Base-by-base conservation (phyloP, 2,329 filamentous ascomycete species). In the Trichoderma sp. region DNA sequence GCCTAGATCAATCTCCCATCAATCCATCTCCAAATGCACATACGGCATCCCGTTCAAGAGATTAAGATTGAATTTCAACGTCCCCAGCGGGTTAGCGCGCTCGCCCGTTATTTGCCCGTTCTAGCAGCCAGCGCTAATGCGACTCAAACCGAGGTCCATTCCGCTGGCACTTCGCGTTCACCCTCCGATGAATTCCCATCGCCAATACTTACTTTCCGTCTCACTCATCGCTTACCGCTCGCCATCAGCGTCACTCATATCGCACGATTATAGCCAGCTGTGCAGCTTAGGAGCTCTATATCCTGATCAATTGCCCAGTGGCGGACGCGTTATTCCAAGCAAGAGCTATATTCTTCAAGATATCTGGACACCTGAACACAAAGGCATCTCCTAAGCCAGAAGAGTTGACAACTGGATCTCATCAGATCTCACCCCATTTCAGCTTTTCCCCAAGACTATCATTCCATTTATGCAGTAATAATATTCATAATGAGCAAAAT, bases 401-500 rank as follows among this genome's bases (percentile, higher is more conserved):
- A 24, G 40, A 5, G 40, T 43, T n/a, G 19, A 8, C 40, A 3
- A 10, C 40, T 16, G n/a, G 16, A 43, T 10, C 40, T 19, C 59
- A 19, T 8, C 40, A 11, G 27, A 40, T 19, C 16, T 8, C 24
- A 19, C 27, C 27, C 19, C n/a, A 58, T 8, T 43, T n/a, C 40
- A 43, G 8, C 19, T n/a, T 43, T 11, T 43, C 57, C 14, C 40
- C n/a, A 49, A 33, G 16, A 27, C 24, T n/a, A 40, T 21, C 33
- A n/a, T 33, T 8, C 11, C 29, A 10, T n/a, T 29, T 16, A 65
- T n/a, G 11, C 49, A 16, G 11, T 29, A 27, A 27, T 14, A 2
- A 40, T 21, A 19, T 37, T 55, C 59, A 57, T 33, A 24, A 73
- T 73, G 72, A 37, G 43, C 24, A 62, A 71, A 37, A 35, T 56